A percentile compares a stretch with the other conserved stretches of the same genome.
Evolutionary conservation across 75 land plant genomes (phyloP).

Genomic region (Adiantum capillusveneris): DNA sequence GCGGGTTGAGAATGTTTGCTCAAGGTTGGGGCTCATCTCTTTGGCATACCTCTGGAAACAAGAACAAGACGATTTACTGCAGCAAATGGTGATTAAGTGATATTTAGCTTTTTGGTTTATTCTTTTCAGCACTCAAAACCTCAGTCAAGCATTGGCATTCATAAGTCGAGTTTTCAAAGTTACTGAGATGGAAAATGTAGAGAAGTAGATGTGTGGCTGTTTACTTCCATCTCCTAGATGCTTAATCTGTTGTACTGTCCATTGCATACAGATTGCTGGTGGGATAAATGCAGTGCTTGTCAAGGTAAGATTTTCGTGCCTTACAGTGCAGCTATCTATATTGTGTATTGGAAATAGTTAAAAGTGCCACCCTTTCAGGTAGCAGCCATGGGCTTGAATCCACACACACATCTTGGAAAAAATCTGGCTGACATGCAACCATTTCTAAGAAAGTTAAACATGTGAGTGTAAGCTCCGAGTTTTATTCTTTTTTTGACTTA

Average conservation of each 20-base stretch:
- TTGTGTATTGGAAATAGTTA: background rate
- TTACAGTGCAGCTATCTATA: background rate
- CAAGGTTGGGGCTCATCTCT: conserved; percentile 88
- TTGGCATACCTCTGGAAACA: conserved; percentile 94
- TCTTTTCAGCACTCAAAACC: too few species aligned
- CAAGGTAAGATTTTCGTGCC: conserved; percentile 41
- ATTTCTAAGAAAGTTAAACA: conserved; percentile 47
- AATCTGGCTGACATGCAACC: conserved; percentile 54
- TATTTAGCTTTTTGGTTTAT: too few species aligned
- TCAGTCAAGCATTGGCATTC: too few species aligned
- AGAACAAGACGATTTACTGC: conserved; percentile 71
- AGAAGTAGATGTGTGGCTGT: too few species aligned
- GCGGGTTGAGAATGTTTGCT: conserved; percentile 91
- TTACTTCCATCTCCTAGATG: too few species aligned
- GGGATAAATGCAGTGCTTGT: conserved; percentile 68
- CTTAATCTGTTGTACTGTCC: too few species aligned
- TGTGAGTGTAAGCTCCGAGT: background rate
- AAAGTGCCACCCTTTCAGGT: conserved; percentile 42
- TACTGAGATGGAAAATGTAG: too few species aligned
- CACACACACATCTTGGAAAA: conserved; percentile 77
- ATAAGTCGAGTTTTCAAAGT: too few species aligned
- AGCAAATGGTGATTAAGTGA: conserved; percentile 67
- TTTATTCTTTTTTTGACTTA: background rate
- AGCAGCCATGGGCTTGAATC: conserved; percentile 88
- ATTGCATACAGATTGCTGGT: conserved; percentile 38